Conservation (phyloP, 2,329 filamentous ascomycete species). For the Cytospora leucostoma region DNA sequence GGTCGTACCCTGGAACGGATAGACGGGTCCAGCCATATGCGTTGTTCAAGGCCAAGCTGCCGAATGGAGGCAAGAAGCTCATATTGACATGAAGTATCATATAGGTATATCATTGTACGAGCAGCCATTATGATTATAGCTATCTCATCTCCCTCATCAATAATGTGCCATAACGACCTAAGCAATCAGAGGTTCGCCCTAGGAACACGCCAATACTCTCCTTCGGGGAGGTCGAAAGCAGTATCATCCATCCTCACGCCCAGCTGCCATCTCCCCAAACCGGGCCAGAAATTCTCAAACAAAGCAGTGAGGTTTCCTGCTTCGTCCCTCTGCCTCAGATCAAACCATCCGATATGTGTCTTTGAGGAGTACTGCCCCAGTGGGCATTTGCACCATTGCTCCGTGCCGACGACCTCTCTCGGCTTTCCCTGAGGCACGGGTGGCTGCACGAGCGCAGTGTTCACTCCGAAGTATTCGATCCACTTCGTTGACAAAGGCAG, state of each 20-base stretch:
- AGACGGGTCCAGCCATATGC: slow-evolving; percentile 32
- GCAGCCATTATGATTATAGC: too few relatives aligned
- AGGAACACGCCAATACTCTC: slow-evolving; percentile 25
- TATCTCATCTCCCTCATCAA: not conserved
- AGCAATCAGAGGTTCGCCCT: slow-evolving; percentile 3
- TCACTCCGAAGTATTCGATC: slow-evolving; percentile 44
- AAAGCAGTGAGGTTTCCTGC: slow-evolving; percentile 29
- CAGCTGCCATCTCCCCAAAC: slow-evolving; percentile 36
- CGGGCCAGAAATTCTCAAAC: slow-evolving; percentile 38
- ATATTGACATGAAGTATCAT: slow-evolving; percentile 2
- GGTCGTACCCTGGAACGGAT: slow-evolving; percentile 28
- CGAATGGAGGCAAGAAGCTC: slow-evolving; percentile 32
- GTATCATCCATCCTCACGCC: slow-evolving; percentile 35
- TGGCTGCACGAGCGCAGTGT: slow-evolving; percentile 49
- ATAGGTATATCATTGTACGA: not conserved
- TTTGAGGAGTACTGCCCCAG: slow-evolving; percentile 36
- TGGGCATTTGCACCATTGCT: slow-evolving; percentile 46
- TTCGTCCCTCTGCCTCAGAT: slow-evolving; percentile 44
- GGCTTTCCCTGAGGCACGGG: slow-evolving; percentile 47
- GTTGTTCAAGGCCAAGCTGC: slow-evolving; percentile 33
- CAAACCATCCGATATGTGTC: slow-evolving; percentile 49
- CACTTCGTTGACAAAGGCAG: slow-evolving; percentile 47
- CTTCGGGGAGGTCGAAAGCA: slow-evolving; percentile 32
- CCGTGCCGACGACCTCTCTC: slow-evolving; percentile 48
- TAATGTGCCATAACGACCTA: not conserved